Evolutionary conservation across 257 asterid species (phyloP).

Genomic region (Fraxinus quadrangulata): DNA sequence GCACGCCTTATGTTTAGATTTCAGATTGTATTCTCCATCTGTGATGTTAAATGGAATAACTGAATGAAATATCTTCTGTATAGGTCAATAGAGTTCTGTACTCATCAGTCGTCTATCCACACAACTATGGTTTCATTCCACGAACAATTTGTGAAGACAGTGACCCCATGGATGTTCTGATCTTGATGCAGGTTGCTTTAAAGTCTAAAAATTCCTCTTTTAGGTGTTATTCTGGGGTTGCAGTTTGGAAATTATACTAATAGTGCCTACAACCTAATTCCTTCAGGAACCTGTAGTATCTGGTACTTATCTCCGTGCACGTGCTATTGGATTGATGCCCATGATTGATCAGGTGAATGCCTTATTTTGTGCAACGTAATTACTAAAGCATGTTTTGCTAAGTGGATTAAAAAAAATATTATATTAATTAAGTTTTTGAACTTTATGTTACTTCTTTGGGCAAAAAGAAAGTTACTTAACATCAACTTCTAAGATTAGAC

Average conservation of each 20-base stretch:
- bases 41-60: constrained; percentile 16
- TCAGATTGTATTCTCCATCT: background rate
- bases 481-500: background rate
- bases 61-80: background rate
- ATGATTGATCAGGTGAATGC: constrained; percentile 89
- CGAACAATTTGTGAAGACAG: constrained; percentile 88
- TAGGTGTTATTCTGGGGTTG: background rate
- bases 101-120: constrained; percentile 96
- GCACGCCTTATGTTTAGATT: too few species aligned
- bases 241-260: background rate
- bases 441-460: too few species aligned
- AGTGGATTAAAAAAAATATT: too few species aligned
- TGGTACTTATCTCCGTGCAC: constrained; percentile 87
- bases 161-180: constrained; percentile 86
- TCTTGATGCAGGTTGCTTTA: constrained; percentile 80
- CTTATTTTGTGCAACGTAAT: background rate
- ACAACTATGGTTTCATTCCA: constrained; percentile 92
- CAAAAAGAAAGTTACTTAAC: background rate
- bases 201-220: background rate
- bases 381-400: too few species aligned
- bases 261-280: background rate
- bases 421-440: background rate
- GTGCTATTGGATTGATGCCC: constrained; percentile 97
- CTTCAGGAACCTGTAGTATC: constrained; percentile 83
- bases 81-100: constrained; percentile 89